phyloP scores from a whole-genome alignment of 331 rosid species.

The Phaseolus coccineus region DNA sequence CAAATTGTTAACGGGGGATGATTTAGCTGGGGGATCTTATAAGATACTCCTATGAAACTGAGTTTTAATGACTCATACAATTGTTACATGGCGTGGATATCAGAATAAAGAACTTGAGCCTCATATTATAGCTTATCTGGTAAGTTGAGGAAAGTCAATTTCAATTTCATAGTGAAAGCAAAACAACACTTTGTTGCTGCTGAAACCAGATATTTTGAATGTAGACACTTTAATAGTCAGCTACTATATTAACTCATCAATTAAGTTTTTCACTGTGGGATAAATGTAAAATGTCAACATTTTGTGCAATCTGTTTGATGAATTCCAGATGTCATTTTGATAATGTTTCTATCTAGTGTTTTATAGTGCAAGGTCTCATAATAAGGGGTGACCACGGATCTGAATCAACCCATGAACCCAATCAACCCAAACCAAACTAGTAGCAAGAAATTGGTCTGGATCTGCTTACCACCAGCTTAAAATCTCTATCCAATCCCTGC shows the following conservation, averaged over 20 bases:
- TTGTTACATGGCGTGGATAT: neutral
- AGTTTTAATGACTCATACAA: neutral
- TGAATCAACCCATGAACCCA: neutral
- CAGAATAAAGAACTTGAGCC: conserved; percentile 7
- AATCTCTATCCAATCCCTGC: neutral
- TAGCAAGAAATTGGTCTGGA: neutral
- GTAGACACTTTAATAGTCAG: neutral
- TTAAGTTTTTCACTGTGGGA: neutral
- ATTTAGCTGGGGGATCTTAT: neutral
- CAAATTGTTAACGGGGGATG: neutral
- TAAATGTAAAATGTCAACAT: conserved; percentile 12
- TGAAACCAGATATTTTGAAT: neutral
- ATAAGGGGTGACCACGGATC: neutral
- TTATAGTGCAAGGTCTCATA: neutral
- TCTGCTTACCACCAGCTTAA: neutral
- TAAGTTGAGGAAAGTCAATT: neutral
- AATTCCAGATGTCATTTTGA: neutral
- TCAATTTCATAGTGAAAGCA: neutral
- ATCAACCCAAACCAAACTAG: neutral
- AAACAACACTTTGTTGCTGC: neutral
- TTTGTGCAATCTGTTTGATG: conserved; percentile 18
- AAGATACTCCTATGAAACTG: neutral
- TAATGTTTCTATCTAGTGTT: neutral
- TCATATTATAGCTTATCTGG: neutral
- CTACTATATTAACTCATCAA: neutral